Base-by-base conservation (phyloP, 2,329 filamentous ascomycete genomes). In the Blastomyces silverae region DNA sequence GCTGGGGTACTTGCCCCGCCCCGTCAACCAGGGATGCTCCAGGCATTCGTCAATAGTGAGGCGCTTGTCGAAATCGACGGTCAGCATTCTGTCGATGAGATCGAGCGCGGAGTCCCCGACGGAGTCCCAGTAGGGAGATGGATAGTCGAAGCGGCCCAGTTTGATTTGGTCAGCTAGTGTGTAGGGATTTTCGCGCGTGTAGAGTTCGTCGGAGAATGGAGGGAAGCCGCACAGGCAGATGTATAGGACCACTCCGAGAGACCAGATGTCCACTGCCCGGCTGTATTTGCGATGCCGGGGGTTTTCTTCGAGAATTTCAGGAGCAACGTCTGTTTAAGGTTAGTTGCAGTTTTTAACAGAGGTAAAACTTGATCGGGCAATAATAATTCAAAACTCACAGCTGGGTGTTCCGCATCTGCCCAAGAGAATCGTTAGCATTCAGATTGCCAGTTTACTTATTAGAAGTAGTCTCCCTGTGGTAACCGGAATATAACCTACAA, bases 221-320 rank as follows among this genome's bases (percentile, higher is more conserved):
- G 93, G 94, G 73, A 97, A 97, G 46, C 94, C 94, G 74, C 94
- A 97, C 5, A 97, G 84, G 74, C 92, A 97, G 71, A 97, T 97
- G 78, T 97, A 99, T 31, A 99, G 83, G 3, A 99, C 93, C 2
- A 99, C 94, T n/a, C 94, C 94, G 0, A 97, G 83, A 1, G 92
- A 96, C 94, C 94, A 97, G 53, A 97, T 83, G 75, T 99, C 94
- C 11, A 99, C 94, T 2, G 92, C 92, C 72, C 92, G 91, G 64
- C 92, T 96, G 79, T 99, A 99, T 73, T 90, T 90, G 69, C 94
- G 87, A 67, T 91, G 85, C 71, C 86, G 88, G 22, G 85, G 87
- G 67, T 92, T 89, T 72, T 92, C 89, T 50, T 44, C 58, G 4
- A 99, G 81, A 65, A 99, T 96, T 75, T 99, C 94, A 0, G 94